phyloP scores from a whole-genome alignment of 2,329 filamentous ascomycete species.

The Colletotrichum viniferum region DNA sequence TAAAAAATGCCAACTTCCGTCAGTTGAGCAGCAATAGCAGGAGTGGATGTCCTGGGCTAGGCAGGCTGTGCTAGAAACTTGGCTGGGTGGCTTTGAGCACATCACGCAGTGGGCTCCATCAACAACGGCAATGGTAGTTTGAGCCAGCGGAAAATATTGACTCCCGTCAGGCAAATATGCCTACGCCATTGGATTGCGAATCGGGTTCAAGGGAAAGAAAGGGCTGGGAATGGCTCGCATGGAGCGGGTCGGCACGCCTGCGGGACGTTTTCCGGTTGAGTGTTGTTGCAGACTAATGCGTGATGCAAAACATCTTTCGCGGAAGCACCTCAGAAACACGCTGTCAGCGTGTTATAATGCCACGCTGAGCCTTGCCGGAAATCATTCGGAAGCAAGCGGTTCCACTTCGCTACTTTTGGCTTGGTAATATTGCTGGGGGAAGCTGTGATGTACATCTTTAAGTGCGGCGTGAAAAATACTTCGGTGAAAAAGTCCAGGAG shows the following conservation, averaged over 20 bases:
- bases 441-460: too few species aligned
- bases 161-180: too few species aligned
- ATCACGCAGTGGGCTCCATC: background rate
- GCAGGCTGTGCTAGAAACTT: background rate
- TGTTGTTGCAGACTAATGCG: background rate
- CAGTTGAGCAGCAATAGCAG: background rate
- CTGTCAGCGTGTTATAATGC: too few species aligned
- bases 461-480: too few species aligned
- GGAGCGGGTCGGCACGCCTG: background rate
- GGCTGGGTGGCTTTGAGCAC: background rate
- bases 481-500: too few species aligned
- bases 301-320: background rate
- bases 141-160: background rate
- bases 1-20: background rate
- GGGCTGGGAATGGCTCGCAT: accelerated
- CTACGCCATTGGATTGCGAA: too few species aligned
- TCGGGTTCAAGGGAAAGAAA: background rate
- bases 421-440: too few species aligned
- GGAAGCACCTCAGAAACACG: background rate
- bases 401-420: too few species aligned
- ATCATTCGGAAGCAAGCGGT: too few species aligned
- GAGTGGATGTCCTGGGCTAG: background rate
- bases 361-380: too few species aligned
- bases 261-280: background rate
- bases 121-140: background rate